Evolutionary conservation across 345 rosid species (phyloP), one percentile per base, ranked within the genome.

Genomic region (Heritiera fomes): DNA sequence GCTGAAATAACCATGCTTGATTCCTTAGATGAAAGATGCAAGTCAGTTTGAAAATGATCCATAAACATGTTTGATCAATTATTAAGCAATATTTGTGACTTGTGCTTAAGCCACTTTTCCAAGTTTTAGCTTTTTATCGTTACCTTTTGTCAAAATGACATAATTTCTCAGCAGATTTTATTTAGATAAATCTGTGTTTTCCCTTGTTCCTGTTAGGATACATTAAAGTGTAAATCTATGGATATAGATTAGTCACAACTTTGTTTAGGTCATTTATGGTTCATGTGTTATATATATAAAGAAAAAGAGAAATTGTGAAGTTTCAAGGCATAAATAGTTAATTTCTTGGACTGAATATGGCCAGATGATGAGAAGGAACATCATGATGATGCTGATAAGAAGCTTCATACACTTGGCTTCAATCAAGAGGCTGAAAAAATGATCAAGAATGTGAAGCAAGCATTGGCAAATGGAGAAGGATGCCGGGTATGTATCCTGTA

Each of bases 361-460:
- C 56, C 87, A 88, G 94, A 85, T 83, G 91, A 87, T 78, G 86
- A 86, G 82, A 88, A 89, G 82, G 94, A 88, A 77, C 92, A 87
- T 81, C 89, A 88, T 10, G 89, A 89, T 80, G 91, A 89, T 79
- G 83, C 86, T 61, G 84, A 78, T 9, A 79, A 86, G 71, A 81
- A 88, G 67, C 77, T 85, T 52, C 89, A 85, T 79, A 9, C 78
- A 9, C 89, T 91, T 69, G 92, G 95, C 78, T 88, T 97, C 82
- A 97, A 97, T 85, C 81, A 88, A 78, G 91, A 81, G 82, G 88
- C 98, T 77, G 98, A 97, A 82, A 89, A 88, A 38, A 83, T 91
- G 98, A 86, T 97, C 78, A 94, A 91, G 86, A 94, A 93, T 85
- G 96, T 92, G 85, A 97, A 91, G 89, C 91, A 93, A 73, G 98